Base-by-base conservation (phyloP, 805 yeast genomes). In the Barnettozyma pratensis region DNA sequence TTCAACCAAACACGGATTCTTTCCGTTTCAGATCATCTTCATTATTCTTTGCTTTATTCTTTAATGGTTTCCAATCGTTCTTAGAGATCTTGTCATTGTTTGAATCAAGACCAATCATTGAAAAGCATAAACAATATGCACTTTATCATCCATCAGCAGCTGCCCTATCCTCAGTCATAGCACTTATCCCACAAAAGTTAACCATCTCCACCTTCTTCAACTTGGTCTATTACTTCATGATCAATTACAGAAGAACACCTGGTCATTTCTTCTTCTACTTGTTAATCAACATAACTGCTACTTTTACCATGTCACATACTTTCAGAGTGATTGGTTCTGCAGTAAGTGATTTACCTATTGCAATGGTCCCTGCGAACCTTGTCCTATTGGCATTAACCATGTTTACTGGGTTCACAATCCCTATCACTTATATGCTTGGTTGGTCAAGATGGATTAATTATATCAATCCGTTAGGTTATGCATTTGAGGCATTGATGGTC, bases 371-470 rank as follows among this genome's bases (percentile, higher is more conserved):
- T 4, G 77, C 83, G 3, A 68, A 82, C 11, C 51, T 79, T 29
- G 50, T 80, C 46, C 62, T 81, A 50, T 64, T 76, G 39, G 75
- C 74, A 6, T 57, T 80, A 58, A 64, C 75, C 14, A 69, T 77
- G 59, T 80, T 71, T 58, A 72, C 79, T 7, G 85, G 85, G 36
- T 81, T 80, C 66, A 79, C 75, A 26, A 67, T 80, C 49, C 86
- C 85, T 29, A 72, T 75, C 32, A 72, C 75, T 6, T 61, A 72
- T 43, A 79, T 80, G 79, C 70, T 73, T 53, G 81, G 84, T 10
- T 81, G 86, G 86, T 75, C 81, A 35, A 70, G 80, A 54, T 81
- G 85, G 86, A 78, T 81, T 52, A 76, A 77, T 63, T 81, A 78
- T 55, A 55, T 81, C 42, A 72, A 81, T 55, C 86, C 86, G 1